Evolutionary conservation across 1,139 yeast species (phyloP), one percentile per base, ranked within the genome.

Genomic region (Komagataea norvegica): DNA sequence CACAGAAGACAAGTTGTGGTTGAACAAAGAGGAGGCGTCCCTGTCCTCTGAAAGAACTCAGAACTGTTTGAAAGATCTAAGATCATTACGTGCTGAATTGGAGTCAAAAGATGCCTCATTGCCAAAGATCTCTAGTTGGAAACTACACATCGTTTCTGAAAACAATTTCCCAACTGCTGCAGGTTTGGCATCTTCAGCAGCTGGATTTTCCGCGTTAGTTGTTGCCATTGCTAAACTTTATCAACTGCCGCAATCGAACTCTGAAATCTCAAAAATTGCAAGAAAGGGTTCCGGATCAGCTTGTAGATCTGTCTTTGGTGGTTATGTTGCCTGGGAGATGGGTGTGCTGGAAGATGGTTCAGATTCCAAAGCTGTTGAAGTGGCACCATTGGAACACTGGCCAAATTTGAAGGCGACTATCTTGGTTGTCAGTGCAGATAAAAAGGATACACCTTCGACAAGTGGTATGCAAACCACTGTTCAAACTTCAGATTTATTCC

Each of bases 131-230:
- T 74, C 94, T 29, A 53, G 67, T 21, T 79, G 72, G 72, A 71
- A 74, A 41, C 68, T 91, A 43, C 89, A 82, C 55, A 84, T 91
- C 51, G 95, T 86, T 6, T 81, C 95, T 16, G 95, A 87, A 59
- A 91, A 91, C 68, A 93, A 93, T 65, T 91, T 91, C 72, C 99
- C 99, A 36, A 91, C 98, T 19, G 98, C 98, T 27, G 98, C 98
- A 13, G 98, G 98, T 3, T 74, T 91, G 49, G 98, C 98, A 0
- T 87, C 96, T 1, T 84, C 95, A 8, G 98, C 98, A 9, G 96
- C 97, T 9, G 99, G 99, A 0, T 89, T 88, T 62, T 96, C 98
- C 34, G 98, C 98, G 5, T 72, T 91, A 48, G 94, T 91, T 23
- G 76, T 77, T 34, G 88, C 96, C 20, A 77, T 91, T 55, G 89